A percentile compares a stretch with the other conserved stretches of the same genome.
These are phyloP conservation scores for Paragyromitra xinjiangensis DNA, from an alignment of 495 filamentous ascomycete species.

Conservation along the genomic window DNA sequence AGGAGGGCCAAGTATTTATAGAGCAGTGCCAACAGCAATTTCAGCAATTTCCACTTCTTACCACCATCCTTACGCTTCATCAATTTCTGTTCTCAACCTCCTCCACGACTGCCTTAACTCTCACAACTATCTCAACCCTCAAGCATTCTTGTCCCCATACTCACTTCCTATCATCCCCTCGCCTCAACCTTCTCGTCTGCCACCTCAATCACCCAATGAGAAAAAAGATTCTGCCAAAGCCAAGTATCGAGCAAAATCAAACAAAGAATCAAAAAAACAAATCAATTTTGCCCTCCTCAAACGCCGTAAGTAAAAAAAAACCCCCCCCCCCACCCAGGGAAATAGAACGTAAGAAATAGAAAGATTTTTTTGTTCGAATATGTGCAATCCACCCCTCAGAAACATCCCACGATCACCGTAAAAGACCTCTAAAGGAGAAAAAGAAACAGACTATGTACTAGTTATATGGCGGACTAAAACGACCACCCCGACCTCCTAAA, in stretches of 20 bases:
- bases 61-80: background rate
- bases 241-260: background rate
- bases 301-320: constrained; percentile 6
- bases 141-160: background rate
- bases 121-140: background rate
- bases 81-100: background rate
- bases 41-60: background rate
- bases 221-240: background rate
- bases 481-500: constrained; percentile 5
- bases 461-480: constrained; percentile 27
- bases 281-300: constrained; percentile 10
- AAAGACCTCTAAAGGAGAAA: background rate
- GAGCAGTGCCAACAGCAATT: background rate
- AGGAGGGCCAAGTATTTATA: background rate
- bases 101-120: background rate
- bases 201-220: background rate
- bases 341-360: background rate
- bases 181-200: background rate
- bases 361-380: constrained; percentile 8
- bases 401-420: background rate
- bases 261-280: constrained; percentile 1
- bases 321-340: background rate
- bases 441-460: constrained; percentile 23
- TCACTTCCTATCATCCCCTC: background rate
- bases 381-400: constrained; percentile 11